These are phyloP conservation scores for Odonthalia washingtoniensis DNA, from an alignment of 31 red algal genomes.

Conservation along the genomic window DNA sequence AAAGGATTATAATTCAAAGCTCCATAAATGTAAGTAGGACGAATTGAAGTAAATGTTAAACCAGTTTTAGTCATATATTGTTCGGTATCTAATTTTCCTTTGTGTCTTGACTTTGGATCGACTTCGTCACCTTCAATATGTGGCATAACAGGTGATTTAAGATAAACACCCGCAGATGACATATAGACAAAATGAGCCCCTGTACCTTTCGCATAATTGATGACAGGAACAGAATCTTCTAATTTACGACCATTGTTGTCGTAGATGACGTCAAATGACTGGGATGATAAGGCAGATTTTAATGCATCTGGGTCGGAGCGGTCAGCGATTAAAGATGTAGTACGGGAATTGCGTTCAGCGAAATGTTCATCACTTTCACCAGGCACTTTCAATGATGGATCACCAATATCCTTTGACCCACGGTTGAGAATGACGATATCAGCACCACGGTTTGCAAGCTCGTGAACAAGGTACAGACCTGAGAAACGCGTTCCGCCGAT, in stretches of 20 bases:
- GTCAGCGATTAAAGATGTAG: constrained; percentile 79
- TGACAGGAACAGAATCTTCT: constrained; percentile 78
- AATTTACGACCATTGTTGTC: constrained; percentile 94
- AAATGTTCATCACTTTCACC: constrained; percentile 90
- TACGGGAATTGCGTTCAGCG: constrained; percentile 66
- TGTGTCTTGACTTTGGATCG: constrained; percentile 91
- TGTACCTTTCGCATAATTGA: constrained; percentile 67
- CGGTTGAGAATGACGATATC: constrained; percentile 91
- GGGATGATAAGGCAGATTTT: constrained; percentile 33
- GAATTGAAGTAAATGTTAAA: constrained; percentile 89
- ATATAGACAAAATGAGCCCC: constrained; percentile 98
- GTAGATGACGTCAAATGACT: constrained; percentile 90
- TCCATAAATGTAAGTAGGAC: constrained; percentile 99
- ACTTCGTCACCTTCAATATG: constrained; percentile 90
- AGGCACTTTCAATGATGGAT: constrained; percentile 74
- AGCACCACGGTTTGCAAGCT: constrained; percentile 83
- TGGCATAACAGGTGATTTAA: constrained; percentile 89
- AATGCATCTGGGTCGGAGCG: constrained; percentile 80
- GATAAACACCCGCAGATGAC: constrained; percentile 96
- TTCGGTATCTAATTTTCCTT: constrained; percentile 98
- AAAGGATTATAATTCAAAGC: constrained; percentile 97
- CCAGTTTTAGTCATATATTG: constrained; percentile 72
- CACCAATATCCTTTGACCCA: constrained; percentile 74
- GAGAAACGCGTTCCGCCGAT: constrained; percentile 98
- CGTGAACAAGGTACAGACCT: constrained; percentile 93